Percentiles rank a stretch among this genome's conserved stretches.
These are phyloP conservation scores for Carallia pectinifolia DNA, from an alignment of 345 rosid species.

Conservation along the genomic window DNA sequence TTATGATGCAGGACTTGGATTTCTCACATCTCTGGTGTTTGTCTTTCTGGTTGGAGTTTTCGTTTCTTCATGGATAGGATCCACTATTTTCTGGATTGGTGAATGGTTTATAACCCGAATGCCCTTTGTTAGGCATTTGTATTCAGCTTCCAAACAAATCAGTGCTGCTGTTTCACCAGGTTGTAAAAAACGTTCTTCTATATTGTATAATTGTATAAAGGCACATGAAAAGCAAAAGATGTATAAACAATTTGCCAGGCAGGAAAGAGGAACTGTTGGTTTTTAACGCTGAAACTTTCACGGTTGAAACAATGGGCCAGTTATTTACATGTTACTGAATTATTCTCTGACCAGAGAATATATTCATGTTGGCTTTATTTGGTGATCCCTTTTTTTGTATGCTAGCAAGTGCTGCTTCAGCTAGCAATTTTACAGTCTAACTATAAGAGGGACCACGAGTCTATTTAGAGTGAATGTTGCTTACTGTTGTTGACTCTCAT, in stretches of 20 bases:
- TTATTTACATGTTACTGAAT: background rate
- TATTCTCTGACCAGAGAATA: background rate
- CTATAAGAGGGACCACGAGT: background rate
- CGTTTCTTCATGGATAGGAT: conserved; percentile 67
- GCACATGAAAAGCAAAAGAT: conserved; percentile 12
- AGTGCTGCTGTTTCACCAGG: conserved; percentile 78
- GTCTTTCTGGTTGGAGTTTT: conserved; percentile 63
- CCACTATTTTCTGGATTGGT: conserved; percentile 62
- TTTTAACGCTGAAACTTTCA: background rate
- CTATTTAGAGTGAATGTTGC: background rate
- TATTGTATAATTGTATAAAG: conserved; percentile 8
- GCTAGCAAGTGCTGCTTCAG: background rate
- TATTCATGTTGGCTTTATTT: background rate
- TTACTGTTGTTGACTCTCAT: too few relatives aligned
- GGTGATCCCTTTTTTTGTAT: background rate
- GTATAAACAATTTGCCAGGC: background rate
- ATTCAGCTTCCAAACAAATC: conserved; percentile 75
- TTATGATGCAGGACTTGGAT: conserved; percentile 59
- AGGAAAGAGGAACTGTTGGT: background rate
- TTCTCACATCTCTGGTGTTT: conserved; percentile 60
- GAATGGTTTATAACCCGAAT: conserved; percentile 69
- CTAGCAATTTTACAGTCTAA: background rate
- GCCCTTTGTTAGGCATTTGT: conserved; percentile 67
- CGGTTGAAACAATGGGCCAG: background rate
- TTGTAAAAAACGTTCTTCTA: conserved; percentile 5